Evolutionary conservation across 202 grass and related monocot species (phyloP).

Genomic region (Cymbopogon flexuosus): DNA sequence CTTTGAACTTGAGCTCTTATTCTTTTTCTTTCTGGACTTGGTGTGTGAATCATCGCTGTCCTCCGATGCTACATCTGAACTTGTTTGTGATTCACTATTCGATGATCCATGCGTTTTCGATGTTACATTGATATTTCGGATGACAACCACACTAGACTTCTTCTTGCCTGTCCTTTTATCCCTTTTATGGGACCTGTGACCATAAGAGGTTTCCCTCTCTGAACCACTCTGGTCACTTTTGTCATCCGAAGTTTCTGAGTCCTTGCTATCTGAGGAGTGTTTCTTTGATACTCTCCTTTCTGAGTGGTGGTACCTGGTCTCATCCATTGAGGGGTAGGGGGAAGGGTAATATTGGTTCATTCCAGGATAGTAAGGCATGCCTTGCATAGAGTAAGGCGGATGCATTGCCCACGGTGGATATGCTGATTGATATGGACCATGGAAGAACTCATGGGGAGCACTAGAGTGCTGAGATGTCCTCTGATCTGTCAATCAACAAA

Average conservation of each 20-base stretch:
- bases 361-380: conserved; percentile 72
- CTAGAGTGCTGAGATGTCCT: conserved; percentile 31
- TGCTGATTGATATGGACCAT: conserved; percentile 46
- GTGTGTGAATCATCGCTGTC: conserved; percentile 43
- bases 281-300: conserved; percentile 56
- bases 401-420: conserved; percentile 89
- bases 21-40: conserved; percentile 46
- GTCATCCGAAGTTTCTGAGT: conserved; percentile 44
- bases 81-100: conserved; percentile 47
- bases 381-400: conserved; percentile 71
- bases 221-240: conserved; percentile 49
- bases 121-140: conserved; percentile 75
- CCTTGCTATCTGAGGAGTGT: conserved; percentile 52
- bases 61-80: conserved; percentile 48
- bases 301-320: conserved; percentile 51
- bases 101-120: conserved; percentile 57
- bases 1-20: conserved; percentile 53
- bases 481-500: conserved; percentile 36
- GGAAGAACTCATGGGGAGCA: conserved; percentile 36
- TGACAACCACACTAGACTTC: conserved; percentile 70
- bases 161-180: conserved; percentile 50
- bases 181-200: conserved; percentile 58
- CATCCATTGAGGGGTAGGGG: conserved; percentile 58
- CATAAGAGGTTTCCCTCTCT: conserved; percentile 54
- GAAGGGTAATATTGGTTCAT: conserved; percentile 56